Evolutionary conservation across 2,329 filamentous ascomycete genomes (phyloP), one percentile per base, ranked within the genome.

Genomic region (Trichoderma sp.): DNA sequence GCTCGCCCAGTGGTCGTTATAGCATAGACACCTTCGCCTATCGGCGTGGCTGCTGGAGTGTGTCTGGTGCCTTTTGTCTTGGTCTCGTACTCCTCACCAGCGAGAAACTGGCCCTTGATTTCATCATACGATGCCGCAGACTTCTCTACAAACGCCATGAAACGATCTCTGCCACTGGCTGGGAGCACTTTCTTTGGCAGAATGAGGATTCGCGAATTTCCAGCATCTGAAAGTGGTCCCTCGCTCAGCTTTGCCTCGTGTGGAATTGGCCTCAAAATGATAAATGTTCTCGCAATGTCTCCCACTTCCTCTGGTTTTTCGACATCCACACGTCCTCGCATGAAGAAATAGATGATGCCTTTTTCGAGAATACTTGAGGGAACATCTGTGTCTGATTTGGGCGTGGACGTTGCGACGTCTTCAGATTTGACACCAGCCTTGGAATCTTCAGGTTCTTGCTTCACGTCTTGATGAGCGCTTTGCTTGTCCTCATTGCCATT

Each of bases 281-380:
- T 92, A 85, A 93, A 96, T 77, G 89, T 95, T 66, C 94, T 92
- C 59, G 93, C 91, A 66, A 97, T 89, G 71, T 98, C 95, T 56
- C 89, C 85, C 1, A 96, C 87, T 63, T 89, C 88, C 21, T 92
- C 88, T 0, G 94, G 92, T 7, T 94, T 88, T 5, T 94, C 90
- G 31, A 94, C 88, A 68, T 91, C 90, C 50, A 98, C 94, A 14
- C 94, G 92, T 8, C 91, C 91, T 21, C 95, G 92, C 80, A 93
- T 93, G 86, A 97, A 97, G 88, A 97, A 97, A 87, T 97, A 97
- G 79, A 98, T 92, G 79, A 97, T 89, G 4, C 95, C 95, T 80
- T 97, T 97, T 81, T 98, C 95, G 3, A 97, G 87, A 29, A 97
- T 91, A 67, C 80, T 88, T 0, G 88, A 86, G 0, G 87, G 85